Base-by-base conservation (phyloP, 371 early-diverging fungal genomes). In the Haplosporangium sp. region DNA sequence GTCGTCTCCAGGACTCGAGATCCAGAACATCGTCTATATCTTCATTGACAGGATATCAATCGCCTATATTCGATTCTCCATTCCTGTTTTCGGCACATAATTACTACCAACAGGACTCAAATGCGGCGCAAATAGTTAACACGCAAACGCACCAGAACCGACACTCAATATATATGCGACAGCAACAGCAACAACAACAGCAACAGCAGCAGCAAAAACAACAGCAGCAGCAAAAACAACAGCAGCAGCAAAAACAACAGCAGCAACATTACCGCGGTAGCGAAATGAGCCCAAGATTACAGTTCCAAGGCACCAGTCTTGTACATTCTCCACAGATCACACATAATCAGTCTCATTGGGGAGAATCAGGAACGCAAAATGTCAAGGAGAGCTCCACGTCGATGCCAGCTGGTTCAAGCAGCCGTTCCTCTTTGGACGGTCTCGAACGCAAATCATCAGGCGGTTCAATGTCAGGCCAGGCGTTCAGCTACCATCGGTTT, bases 1-100 rank as follows among this genome's bases (percentile, higher is more conserved):
- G 59, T n/a, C 50, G 36, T 7, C 38, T 29, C 41, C 50, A 40
- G 21, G 74, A 36, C n/a, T 8, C 66, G n/a, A 65, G 75, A 9
- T 69, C 75, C 11, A 69, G 75, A 29, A 58, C 69, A 0, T 75
- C 75, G 1, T 75, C 75, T 10, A 54, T 75, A 18, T 75, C 75
- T 16, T 69, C 75, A 5, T 38, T 75, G 37, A 46, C 38, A 16
- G 66, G 75, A 60, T 65, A 53, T 40, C 69, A 69, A 20, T 75
- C 75, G 0, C 75, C 75, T 0, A 46, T 62, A 14, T 75, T 75
- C 56, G 74, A 74, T 23, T 52, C 68, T 8, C 55, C 64, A 16
- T 60, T 55, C 46, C 56, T 48, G 14, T 67, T 62, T 47, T 56
- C 71, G 9, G 45, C 55, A 5, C 71, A 71, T 36, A 20, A 40